These are phyloP conservation scores for Actinidia polygama DNA, from an alignment of 179 eudicot species.

Conservation along the genomic window DNA sequence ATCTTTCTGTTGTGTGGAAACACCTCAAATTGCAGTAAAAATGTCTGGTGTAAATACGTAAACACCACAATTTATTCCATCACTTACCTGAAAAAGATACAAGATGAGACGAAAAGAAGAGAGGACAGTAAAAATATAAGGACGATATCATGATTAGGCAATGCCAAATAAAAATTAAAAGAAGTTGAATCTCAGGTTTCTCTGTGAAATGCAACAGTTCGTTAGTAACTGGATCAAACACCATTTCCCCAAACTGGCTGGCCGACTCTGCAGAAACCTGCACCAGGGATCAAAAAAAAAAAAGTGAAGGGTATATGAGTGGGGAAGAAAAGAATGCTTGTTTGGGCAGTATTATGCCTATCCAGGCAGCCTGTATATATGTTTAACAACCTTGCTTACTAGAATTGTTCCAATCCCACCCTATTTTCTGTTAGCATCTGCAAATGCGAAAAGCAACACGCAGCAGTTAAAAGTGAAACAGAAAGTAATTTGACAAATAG, in stretches of 20 bases:
- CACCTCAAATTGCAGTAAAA: slow-evolving; percentile 67
- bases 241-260: slow-evolving; percentile 89
- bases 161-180: neutral
- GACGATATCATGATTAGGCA: neutral
- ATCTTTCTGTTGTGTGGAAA: slow-evolving; percentile 59
- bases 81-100: slow-evolving; percentile 73
- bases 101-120: neutral
- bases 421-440: slow-evolving; percentile 87
- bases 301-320: neutral
- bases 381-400: slow-evolving; percentile 72
- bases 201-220: slow-evolving; percentile 95
- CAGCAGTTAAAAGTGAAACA: neutral
- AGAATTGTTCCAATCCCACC: slow-evolving; percentile 94
- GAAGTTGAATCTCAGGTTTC: slow-evolving; percentile 63
- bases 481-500: no score
- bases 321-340: neutral
- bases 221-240: slow-evolving; percentile 81
- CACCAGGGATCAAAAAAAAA: slow-evolving; percentile 20
- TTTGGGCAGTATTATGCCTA: neutral
- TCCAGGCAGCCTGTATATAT: neutral
- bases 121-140: neutral
- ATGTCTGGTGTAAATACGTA: slow-evolving; percentile 86
- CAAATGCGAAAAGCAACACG: slow-evolving; percentile 20
- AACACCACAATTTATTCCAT: slow-evolving; percentile 86
- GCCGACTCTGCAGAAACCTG: slow-evolving; percentile 97